Conservation (phyloP, 2,329 filamentous ascomycete species). For the Dactylellina haptotyla region DNA sequence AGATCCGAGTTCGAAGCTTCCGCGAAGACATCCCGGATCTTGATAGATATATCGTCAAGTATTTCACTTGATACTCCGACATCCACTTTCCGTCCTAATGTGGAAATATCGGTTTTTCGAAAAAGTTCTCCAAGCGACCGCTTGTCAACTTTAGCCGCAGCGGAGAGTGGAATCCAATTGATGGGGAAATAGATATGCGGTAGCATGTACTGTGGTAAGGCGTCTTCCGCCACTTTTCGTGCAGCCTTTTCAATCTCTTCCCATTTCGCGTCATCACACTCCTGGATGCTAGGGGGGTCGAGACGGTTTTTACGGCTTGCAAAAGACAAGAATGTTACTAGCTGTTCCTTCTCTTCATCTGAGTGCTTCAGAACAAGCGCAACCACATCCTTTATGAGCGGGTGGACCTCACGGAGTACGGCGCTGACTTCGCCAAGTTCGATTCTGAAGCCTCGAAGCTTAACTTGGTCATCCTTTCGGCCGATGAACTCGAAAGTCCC, state of each 20-base stretch:
- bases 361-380: conserved; percentile 69
- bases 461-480: conserved; percentile 81
- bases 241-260: conserved; percentile 63
- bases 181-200: conserved; percentile 79
- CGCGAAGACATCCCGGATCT: conserved; percentile 69
- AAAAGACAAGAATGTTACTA: conserved; percentile 76
- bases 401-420: conserved; percentile 66
- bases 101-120: conserved; percentile 63
- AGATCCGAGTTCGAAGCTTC: conserved; percentile 68
- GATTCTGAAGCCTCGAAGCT: conserved; percentile 81
- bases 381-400: conserved; percentile 69
- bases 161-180: conserved; percentile 74
- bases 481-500: conserved; percentile 78
- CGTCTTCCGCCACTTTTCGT: conserved; percentile 67
- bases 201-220: conserved; percentile 80
- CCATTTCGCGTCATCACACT: conserved; percentile 59
- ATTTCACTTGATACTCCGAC: conserved; percentile 58
- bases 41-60: conserved; percentile 67
- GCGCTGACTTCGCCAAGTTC: conserved; percentile 80
- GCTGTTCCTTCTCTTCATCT: conserved; percentile 64
- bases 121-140: conserved; percentile 63
- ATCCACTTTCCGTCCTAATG: conserved; percentile 68
- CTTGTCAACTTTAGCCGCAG: conserved; percentile 79
- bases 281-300: conserved; percentile 59
- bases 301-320: conserved; percentile 48